Evolutionary conservation across 2,329 filamentous ascomycete species (phyloP), one percentile per base, ranked within the genome.

Genomic region (Sordariomycetes sp.): DNA sequence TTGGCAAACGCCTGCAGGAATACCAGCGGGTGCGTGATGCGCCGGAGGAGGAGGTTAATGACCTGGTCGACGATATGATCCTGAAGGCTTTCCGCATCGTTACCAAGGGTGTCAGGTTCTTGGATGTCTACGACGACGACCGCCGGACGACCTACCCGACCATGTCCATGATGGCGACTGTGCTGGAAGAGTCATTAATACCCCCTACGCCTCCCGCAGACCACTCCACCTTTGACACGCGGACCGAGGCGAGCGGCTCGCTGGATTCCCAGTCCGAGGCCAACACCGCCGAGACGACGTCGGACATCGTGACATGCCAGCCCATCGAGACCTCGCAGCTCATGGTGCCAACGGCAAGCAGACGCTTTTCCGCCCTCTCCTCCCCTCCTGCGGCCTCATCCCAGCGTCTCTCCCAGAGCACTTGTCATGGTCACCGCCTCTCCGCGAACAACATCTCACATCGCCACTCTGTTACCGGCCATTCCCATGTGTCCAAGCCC

Each of bases 81-180:
- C 75, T 96, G 57, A 94, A 92, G 70, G 92, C 92, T 0, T 97
- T 96, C 76, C 91, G 89, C 68, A 91, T 97, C 57, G 89, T 96
- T n/a, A 93, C 87, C 54, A 86, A 93, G 65, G 91, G 89, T 16
- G 90, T 97, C 28, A 82, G 87, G 52, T 97, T 99, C 67, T 79
- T 96, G 50, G 94, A 99, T 64, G 80, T 93, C 2, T 86, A 94
- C 74, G 86, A 89, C 43, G 88, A 84, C 18, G 82, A 86, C 64
- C 71, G 77, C 14, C 59, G 59, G 43, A 46, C 58, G 20, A 40
- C 57, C 14, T 40, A 59, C 34, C 60, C 60, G 2, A 57, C 82
- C 43, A 77, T 85, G 35, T 79, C 79, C n/a, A 72, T 81, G 52
- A 81, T 86, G 79, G 76, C 79, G 37, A 82, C 82, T 0, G 77